These are phyloP conservation scores for Plasmodium chabaudi DNA, from an alignment of 169 alveolate genomes.

Conservation along the genomic window DNA sequence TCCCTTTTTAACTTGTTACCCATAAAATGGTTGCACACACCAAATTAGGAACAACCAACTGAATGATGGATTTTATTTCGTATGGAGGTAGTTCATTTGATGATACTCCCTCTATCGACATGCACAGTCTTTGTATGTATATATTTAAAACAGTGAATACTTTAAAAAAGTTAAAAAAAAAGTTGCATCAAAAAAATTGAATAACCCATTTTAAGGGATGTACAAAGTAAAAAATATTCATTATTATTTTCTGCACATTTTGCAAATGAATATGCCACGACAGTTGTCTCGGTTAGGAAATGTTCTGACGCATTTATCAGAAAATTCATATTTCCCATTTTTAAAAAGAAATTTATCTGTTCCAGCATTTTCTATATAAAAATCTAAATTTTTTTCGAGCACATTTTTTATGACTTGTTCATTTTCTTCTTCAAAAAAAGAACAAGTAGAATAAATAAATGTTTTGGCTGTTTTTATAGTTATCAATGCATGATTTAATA, in stretches of 20 bases:
- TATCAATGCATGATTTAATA: constrained; percentile 47
- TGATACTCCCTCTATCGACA: too few species aligned
- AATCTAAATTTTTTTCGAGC: constrained; percentile 1
- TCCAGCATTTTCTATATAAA: constrained; percentile 68
- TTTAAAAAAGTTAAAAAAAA: too few species aligned
- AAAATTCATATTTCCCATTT: constrained; percentile 6
- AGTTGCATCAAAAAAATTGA: too few species aligned
- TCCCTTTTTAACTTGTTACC: neutral
- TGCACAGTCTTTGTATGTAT: too few species aligned
- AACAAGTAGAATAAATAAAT: constrained; percentile 71
- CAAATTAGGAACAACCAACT: neutral
- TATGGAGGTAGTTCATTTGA: too few species aligned
- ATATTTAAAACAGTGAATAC: too few species aligned
- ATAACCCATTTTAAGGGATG: too few species aligned
- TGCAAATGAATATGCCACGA: constrained; percentile 65
- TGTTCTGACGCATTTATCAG: constrained; percentile 58
- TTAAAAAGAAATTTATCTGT: constrained; percentile 59
- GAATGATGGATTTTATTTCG: neutral
- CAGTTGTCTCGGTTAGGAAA: constrained; percentile 39
- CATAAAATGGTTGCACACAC: neutral
- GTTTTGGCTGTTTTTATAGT: constrained; percentile 24
- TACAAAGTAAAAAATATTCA: neutral
- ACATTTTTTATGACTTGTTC: constrained; percentile 58
- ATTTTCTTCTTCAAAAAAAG: constrained; percentile 77
- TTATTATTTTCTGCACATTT: constrained; percentile 3